Base-by-base conservation (phyloP, 371 early-diverging fungal species). In the Mucor circinelloides region DNA sequence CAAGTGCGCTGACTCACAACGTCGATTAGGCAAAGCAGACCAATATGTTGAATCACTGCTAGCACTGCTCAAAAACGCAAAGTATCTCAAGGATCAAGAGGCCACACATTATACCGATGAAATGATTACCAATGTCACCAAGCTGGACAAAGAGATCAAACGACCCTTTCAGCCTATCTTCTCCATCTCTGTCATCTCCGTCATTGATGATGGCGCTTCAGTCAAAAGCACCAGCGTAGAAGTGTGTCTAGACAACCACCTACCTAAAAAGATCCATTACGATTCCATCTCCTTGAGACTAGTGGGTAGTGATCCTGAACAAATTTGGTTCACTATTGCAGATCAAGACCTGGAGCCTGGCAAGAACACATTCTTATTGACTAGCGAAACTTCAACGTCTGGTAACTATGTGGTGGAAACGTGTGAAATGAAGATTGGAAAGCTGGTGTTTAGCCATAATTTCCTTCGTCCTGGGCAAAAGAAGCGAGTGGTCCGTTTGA, bases 1-100 rank as follows among this genome's bases (percentile, higher is more conserved):
- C 64, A 90, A 90, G 61, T 87, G 91, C 34, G 90, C 94, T 0
- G 81, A 81, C 52, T 90, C 93, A 36, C 83, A 89, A 59, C 79
- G 83, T 40, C 78, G 86, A 46, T 73, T 92, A 15, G 87, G 87
- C 2, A 82, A 83, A 46, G 77, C 68, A 12, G 79, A 81, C 46
- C 79, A 85, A 68, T 87, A 89, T 66, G 82, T 91, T 0, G 83
- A 90, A 63, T 85, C 88, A 0, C 78, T 89, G 28, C 67, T 90
- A 38, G 81, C 88, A 1, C 64, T 92, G 17, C 62, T 90, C 42
- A 82, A 85, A 57, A 87, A 87, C 64, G 71, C 87, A 52, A 76
- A 68, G 3, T 80, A 75, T 31, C 70, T 87, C 15, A 67, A 79
- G 6, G 68, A 76, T 0, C 83, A 86, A 6, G 82, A 87, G 0